These are phyloP conservation scores for barrel medic (Medicago truncatula) DNA, from an alignment of 306 rosid genomes.

Conservation along the genomic window DNA sequence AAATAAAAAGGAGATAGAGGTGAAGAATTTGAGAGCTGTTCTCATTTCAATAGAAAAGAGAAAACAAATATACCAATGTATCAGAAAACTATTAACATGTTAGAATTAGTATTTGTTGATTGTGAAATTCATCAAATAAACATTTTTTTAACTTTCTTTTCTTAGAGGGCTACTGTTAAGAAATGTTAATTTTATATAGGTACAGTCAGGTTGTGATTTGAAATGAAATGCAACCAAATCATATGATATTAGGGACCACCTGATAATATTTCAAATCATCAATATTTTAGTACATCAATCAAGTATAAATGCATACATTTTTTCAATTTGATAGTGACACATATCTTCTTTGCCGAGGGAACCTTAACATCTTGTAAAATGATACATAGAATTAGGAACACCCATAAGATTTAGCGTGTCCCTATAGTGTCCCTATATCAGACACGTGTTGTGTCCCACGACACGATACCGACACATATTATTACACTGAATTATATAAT, in stretches of 20 bases:
- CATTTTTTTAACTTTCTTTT: not conserved
- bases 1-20: not conserved
- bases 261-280: not conserved
- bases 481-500: too few species aligned
- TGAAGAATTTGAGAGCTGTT: not conserved
- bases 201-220: not conserved
- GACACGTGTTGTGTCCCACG: too few species aligned
- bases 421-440: too few species aligned
- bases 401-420: too few species aligned
- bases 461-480: too few species aligned
- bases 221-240: not conserved
- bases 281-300: not conserved
- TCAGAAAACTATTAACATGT: too few species aligned
- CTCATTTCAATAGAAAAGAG: too few species aligned
- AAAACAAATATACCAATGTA: too few species aligned
- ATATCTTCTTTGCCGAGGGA: not conserved
- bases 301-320: not conserved
- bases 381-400: too few species aligned
- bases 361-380: not conserved
- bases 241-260: not conserved
- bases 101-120: too few species aligned
- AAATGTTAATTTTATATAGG: too few species aligned
- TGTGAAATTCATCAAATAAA: too few species aligned
- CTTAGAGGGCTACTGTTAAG: not conserved
- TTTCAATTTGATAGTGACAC: not conserved